These are phyloP conservation scores for Xylaria grammica DNA, from an alignment of 495 filamentous ascomycete genomes.

Conservation along the genomic window DNA sequence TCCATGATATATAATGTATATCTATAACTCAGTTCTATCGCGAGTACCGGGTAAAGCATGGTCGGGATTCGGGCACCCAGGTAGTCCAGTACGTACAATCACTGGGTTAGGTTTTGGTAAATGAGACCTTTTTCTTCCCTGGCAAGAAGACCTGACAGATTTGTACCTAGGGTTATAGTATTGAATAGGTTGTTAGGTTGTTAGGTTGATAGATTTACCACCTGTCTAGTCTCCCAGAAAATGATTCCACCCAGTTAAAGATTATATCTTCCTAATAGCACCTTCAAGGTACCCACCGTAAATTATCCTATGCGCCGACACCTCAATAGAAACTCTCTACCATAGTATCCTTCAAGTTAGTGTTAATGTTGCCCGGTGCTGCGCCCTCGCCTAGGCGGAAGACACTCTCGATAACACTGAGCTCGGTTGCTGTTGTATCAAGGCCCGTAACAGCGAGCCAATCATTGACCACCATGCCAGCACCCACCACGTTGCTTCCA, in stretches of 20 bases:
- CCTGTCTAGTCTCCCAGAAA: not conserved
- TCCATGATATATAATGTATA: too few species aligned
- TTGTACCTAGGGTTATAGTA: not conserved
- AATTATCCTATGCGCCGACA: not conserved
- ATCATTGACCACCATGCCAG: slow-evolving; percentile 98
- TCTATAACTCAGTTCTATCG: too few species aligned
- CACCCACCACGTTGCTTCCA: slow-evolving; percentile 90
- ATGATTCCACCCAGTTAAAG: too few species aligned
- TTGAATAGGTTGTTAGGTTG: not conserved
- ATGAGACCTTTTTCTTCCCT: not conserved
- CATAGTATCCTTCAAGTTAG: slow-evolving; percentile 91
- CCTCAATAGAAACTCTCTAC: slow-evolving; percentile 95
- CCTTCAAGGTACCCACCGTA: not conserved
- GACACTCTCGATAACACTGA: slow-evolving; percentile 94
- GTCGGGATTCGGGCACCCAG: too few species aligned
- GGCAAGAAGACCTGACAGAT: not conserved
- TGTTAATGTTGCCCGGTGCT: slow-evolving; percentile 73
- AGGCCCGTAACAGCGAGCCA: slow-evolving; percentile 97
- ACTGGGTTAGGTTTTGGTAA: too few species aligned
- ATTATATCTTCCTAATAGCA: not conserved
- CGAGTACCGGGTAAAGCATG: too few species aligned
- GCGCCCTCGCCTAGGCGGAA: slow-evolving; percentile 91
- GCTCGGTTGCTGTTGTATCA: slow-evolving; percentile 94
- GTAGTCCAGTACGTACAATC: too few species aligned
- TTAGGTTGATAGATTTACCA: too few species aligned